Conservation (phyloP, 1,284 basidiomycete species). For the Fomitopsis palustris region DNA sequence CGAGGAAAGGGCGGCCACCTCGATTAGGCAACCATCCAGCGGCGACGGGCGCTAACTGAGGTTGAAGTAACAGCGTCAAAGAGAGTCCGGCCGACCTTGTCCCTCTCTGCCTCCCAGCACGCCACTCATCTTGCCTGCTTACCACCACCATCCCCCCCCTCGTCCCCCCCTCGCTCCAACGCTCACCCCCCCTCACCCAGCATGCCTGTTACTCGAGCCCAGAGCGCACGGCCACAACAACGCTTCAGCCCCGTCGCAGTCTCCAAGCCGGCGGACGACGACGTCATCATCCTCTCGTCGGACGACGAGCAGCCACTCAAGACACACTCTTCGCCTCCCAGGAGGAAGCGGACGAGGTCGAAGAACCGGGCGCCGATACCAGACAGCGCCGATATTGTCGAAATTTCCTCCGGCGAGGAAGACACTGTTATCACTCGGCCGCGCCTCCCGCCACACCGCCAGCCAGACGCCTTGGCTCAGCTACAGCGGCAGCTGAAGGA, state of each 20-base stretch:
- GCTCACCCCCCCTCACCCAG: not conserved
- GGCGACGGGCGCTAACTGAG: not conserved
- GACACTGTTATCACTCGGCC: constrained; percentile 13
- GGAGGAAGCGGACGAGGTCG: constrained; percentile 4
- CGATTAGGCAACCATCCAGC: not conserved
- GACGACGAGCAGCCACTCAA: constrained; percentile 40
- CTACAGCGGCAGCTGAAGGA: constrained; percentile 16
- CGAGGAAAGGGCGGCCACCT: not conserved
- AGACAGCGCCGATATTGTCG: constrained; percentile 24
- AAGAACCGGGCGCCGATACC: constrained; percentile 25
- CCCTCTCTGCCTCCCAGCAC: not conserved
- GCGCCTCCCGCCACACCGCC: not conserved
- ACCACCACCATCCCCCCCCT: not conserved
- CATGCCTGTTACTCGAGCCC: not conserved
- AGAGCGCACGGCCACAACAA: not conserved
- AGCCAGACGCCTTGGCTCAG: not conserved
- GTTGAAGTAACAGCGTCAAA: not conserved
- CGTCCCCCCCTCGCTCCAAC: not conserved
- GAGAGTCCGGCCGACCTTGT: not conserved
- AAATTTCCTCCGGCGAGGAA: constrained; percentile 33
- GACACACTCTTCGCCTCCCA: not conserved
- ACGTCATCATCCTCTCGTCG: constrained; percentile 56
- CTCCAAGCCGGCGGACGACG: constrained; percentile 12
- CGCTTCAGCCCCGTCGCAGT: not conserved
- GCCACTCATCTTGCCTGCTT: not conserved